Evolutionary conservation across 371 early-diverging fungal species (phyloP).

Genomic region (Rhizopus delemar): DNA sequence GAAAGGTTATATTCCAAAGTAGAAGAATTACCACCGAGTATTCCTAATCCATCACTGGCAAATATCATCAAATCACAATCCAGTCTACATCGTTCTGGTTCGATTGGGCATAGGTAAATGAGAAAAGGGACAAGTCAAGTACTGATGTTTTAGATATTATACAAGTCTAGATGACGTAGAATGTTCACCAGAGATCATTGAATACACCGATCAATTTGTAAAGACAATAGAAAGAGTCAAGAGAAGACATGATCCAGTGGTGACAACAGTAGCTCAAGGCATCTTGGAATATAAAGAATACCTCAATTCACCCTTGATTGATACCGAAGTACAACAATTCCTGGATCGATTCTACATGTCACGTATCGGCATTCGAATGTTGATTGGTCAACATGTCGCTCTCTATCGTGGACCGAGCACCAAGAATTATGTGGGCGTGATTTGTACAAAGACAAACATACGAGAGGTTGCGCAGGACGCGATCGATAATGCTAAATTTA

Average conservation of each 20-base stretch:
- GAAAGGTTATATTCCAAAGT: slow-evolving; percentile 26
- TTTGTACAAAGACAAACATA: slow-evolving; percentile 88
- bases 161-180: slow-evolving; percentile 59
- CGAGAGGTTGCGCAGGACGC: slow-evolving; percentile 82
- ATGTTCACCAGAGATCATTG: slow-evolving; percentile 70
- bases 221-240: slow-evolving; percentile 88
- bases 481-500: slow-evolving; percentile 87
- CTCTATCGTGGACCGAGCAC: slow-evolving; percentile 62
- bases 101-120: slow-evolving; percentile 40
- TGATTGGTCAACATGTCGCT: slow-evolving; percentile 86
- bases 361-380: slow-evolving; percentile 96
- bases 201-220: slow-evolving; percentile 83
- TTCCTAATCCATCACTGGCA: slow-evolving; percentile 63
- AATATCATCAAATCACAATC: slow-evolving; percentile 13
- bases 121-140: background rate
- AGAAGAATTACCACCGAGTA: slow-evolving; percentile 50
- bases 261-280: slow-evolving; percentile 90
- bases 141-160: slow-evolving; percentile 49
- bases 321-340: slow-evolving; percentile 87
- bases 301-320: slow-evolving; percentile 60
- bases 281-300: slow-evolving; percentile 88
- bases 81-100: slow-evolving; percentile 25
- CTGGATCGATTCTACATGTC: slow-evolving; percentile 97
- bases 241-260: slow-evolving; percentile 91
- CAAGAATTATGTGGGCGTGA: slow-evolving; percentile 91